Conservation (phyloP, 2,329 filamentous ascomycete genomes). For the Fusarium compactum region DNA sequence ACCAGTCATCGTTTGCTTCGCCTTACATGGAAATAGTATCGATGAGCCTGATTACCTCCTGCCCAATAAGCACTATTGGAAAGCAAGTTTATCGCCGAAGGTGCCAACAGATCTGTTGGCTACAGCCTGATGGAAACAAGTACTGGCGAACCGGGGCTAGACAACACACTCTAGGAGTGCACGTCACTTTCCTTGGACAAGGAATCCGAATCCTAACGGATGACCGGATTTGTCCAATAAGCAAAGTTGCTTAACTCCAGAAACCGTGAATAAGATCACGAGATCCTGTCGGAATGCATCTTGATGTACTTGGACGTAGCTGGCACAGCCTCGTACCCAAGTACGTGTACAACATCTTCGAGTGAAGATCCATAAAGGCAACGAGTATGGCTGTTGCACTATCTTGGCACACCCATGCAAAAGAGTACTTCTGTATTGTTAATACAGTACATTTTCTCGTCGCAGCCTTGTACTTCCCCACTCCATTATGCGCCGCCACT, state of each 20-base stretch:
- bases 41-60: neutral
- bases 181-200: constrained; percentile 38
- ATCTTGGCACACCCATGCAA: neutral
- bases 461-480: constrained; percentile 45
- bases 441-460: constrained; percentile 40
- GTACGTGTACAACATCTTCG: constrained; percentile 19
- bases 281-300: constrained; percentile 21
- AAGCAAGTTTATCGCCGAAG: constrained; percentile 24
- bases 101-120: constrained; percentile 22
- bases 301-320: constrained; percentile 6
- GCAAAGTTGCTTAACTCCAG: constrained; percentile 24
- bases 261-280: constrained; percentile 45
- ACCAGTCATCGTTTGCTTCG: constrained; percentile 27
- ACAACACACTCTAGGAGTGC: constrained; percentile 32
- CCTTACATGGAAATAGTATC: constrained; percentile 11
- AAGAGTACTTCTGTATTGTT: constrained; percentile 27
- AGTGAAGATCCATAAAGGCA: constrained; percentile 32
- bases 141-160: constrained; percentile 20
- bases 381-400: constrained; percentile 2
- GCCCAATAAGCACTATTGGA: constrained; percentile 27
- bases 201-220: constrained; percentile 22
- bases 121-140: constrained; percentile 34
- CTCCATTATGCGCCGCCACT: constrained; percentile 42
- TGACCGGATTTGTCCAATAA: constrained; percentile 33
- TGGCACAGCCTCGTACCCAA: constrained; percentile 36